Evolutionary conservation across 306 rosid genomes (phyloP).

Genomic region (Acacia melanoxylon): DNA sequence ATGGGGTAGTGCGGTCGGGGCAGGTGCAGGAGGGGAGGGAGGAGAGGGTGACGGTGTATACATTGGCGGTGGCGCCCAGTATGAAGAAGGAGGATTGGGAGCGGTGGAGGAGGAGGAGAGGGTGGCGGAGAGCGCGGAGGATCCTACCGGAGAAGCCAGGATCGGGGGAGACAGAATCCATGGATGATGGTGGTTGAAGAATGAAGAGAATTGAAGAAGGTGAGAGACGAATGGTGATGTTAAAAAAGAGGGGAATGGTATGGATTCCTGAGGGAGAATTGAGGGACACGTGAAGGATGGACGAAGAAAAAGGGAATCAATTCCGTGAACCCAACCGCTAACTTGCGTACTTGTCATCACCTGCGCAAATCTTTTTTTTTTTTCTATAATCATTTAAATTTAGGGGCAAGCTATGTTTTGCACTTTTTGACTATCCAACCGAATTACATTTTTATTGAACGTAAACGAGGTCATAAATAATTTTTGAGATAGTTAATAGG

Average conservation of each 20-base stretch:
- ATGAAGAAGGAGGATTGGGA: slow-evolving; percentile 13
- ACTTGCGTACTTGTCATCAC: neutral
- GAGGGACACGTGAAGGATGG: neutral
- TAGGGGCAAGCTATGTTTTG: no score
- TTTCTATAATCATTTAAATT: no score
- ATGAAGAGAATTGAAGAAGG: neutral
- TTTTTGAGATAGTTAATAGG: no score
- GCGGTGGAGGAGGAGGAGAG: slow-evolving; percentile 14
- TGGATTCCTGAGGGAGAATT: neutral
- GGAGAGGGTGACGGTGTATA: slow-evolving; percentile 10
- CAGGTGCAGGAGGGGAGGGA: slow-evolving; percentile 1
- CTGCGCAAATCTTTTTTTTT: no score
- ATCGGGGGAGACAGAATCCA: neutral
- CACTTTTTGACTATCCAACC: no score
- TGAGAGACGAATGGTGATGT: neutral
- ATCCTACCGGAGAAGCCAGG: neutral
- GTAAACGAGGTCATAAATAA: no score
- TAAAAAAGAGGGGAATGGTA: neutral
- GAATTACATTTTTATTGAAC: no score
- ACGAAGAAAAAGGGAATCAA: neutral
- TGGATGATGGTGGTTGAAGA: neutral
- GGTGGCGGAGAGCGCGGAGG: slow-evolving; percentile 13
- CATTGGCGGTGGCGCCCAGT: neutral
- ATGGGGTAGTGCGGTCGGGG: neutral
- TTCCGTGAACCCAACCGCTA: neutral